phyloP scores from a whole-genome alignment of 495 filamentous ascomycete species.

The Aspergillus saccharolyticus region DNA sequence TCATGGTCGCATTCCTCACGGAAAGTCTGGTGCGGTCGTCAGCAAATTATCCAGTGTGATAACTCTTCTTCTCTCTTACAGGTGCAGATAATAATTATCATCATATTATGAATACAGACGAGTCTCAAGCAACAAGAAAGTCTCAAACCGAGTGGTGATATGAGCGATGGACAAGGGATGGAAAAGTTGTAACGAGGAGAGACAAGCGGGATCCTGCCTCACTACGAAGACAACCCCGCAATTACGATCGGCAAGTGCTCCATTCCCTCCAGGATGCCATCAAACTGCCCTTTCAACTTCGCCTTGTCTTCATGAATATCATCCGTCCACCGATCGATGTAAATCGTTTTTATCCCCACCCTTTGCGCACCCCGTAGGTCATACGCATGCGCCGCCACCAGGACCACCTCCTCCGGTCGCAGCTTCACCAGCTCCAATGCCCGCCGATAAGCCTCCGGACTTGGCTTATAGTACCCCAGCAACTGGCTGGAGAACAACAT shows the following conservation, averaged over 20 bases:
- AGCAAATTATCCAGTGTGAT: no score
- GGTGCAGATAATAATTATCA: no score
- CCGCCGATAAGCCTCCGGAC: constrained; percentile 40
- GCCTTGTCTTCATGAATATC: constrained; percentile 48
- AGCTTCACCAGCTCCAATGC: constrained; percentile 40
- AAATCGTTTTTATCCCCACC: constrained; percentile 46
- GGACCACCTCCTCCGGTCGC: constrained; percentile 42
- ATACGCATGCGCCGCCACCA: constrained; percentile 53
- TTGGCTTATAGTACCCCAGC: constrained; percentile 46
- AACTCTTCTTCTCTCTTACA: no score
- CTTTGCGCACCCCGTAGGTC: constrained; percentile 43
- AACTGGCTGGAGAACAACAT: constrained; percentile 50
- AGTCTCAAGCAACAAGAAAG: no score
- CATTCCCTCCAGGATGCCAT: constrained; percentile 45
- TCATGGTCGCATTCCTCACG: no score
- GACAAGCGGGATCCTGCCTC: no score
- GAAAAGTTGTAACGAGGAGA: no score
- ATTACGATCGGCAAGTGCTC: not conserved
- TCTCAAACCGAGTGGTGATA: no score
- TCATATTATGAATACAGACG: no score
- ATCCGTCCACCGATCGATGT: constrained; percentile 50
- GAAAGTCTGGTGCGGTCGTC: no score
- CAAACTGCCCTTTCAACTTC: constrained; percentile 38
- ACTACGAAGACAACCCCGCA: not conserved
- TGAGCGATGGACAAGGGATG: not conserved